Base-by-base conservation (phyloP, 2,329 filamentous ascomycete species). In the Biscogniauxia sp. region DNA sequence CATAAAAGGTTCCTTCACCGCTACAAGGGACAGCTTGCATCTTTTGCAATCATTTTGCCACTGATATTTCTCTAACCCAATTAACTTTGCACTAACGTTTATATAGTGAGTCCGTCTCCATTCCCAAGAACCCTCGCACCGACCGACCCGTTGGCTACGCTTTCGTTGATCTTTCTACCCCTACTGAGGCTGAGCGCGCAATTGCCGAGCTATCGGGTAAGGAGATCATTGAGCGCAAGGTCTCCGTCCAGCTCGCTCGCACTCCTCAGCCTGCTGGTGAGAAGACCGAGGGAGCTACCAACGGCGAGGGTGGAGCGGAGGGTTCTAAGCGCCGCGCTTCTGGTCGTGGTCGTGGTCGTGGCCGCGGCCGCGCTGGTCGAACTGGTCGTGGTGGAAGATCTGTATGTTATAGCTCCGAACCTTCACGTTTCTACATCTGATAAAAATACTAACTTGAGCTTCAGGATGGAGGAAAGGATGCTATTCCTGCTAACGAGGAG, bases 101-200 rank as follows among this genome's bases (percentile, higher is more conserved):
- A 32, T 54, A 60, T 69, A 98, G 95, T 80, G 95, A 99, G 85
- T 96, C 92, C 79, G 94, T 94, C 79, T 98, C 95, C 72, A 99
- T 99, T 80, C 95, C 95, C 70, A 97, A 96, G 87, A 98, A 99
- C 85, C 95, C 95, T 76, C 94, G 95, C 79, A 99, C 94, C 80
- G 94, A 93, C 80, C 94, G 95, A 77, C 94, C 95, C 68, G 95
- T 99, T 78, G 95, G 95, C 76, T 99, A 98, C 80, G 95, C 95
- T 76, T 99, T 99, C 77, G 95, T 99, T 78, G 95, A 98, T 76
- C 90, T 99, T 68, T 96, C 92, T 64, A 97, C 94, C 67, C 92
- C 95, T 63, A 88, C 87, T 69, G 95, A 98, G 84, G 95, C 95
- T 67, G 92, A 97, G 81, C 92, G 93, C 78, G 95, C 95, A 75